Evolutionary conservation across 345 rosid species (phyloP), one percentile per base, ranked within the genome.

Genomic region (Gossypium mustelinum): DNA sequence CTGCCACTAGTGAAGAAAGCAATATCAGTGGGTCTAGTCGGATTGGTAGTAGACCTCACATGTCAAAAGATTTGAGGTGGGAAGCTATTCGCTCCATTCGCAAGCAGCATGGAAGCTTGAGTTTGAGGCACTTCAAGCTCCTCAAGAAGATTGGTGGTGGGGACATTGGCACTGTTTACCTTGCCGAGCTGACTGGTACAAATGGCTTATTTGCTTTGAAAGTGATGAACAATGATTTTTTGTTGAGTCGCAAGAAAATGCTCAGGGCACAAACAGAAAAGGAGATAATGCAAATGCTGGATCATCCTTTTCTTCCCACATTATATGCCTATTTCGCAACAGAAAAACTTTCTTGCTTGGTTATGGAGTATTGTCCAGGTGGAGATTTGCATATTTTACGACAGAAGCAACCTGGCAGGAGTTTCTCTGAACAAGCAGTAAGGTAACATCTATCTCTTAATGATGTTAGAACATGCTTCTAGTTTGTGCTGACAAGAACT

Each of bases 231-330:
- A 82, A 79, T 43, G 92, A 91, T 75, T 87, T 87, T 78, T 79
- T 91, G 85, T 79, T 75, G 65, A 86, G 89, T 63, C 84, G 84
- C 74, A 91, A 89, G 87, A 91, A 91, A 80, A 79, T 89, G 83
- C 60, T 84, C 0, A 85, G 97, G 81, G 92, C 92, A 6, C 87
- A 85, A 86, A 91, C 93, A 34, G 97, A 91, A 78, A 87, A 85
- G 77, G 93, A 87, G 85, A 91, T 91, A 34, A 50, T 91, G 84
- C 90, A 87, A 77, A 91, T 89, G 88, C 83, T 91, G 71, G 97
- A 91, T 83, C 97, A 91, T 79, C 97, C 97, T 48, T 91, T 91
- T 81, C 90, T 91, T 65, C 94, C 97, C 9, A 91, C 97, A 3
- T 78, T 91, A 14, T 91, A 87, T 83, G 86, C 88, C 17, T 86